A percentile compares a stretch with the other conserved stretches of the same genome.
phyloP scores from a whole-genome alignment of 1,139 yeast genomes.

The Yamadazyma membranifaciens region DNA sequence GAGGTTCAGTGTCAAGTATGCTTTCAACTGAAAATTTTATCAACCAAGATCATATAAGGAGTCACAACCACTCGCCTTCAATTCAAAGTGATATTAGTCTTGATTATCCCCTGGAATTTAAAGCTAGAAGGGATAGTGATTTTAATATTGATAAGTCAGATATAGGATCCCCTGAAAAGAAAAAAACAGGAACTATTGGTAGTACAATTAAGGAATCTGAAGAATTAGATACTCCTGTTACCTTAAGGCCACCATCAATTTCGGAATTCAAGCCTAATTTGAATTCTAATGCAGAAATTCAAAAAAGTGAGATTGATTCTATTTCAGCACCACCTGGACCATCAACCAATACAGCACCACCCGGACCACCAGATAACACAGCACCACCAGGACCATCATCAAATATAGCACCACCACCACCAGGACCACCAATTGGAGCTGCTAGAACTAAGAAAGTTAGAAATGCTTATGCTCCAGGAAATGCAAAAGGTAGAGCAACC shows the following conservation, averaged over 20 bases:
- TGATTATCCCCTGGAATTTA: slow-evolving; percentile 31
- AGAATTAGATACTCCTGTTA: slow-evolving; percentile 4
- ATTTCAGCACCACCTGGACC: neutral
- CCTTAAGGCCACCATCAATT: slow-evolving; percentile 5
- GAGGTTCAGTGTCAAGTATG: slow-evolving; percentile 26
- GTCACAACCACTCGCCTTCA: slow-evolving; percentile 27
- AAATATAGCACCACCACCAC: slow-evolving; percentile 8
- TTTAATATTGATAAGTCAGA: slow-evolving; percentile 5
- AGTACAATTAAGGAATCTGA: slow-evolving; percentile 18
- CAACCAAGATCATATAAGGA: slow-evolving; percentile 16
- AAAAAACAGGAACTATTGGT: slow-evolving; percentile 1
- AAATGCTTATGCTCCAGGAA: slow-evolving; percentile 45
- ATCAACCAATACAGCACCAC: slow-evolving; percentile 2
- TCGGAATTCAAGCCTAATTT: slow-evolving; percentile 5
- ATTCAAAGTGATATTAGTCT: slow-evolving; percentile 33
- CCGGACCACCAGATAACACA: neutral
- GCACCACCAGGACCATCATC: slow-evolving; percentile 10
- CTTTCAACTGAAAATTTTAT: slow-evolving; percentile 23
- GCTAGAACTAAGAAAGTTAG: slow-evolving; percentile 14
- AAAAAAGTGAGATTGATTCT: neutral
- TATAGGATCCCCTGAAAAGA: slow-evolving; percentile 2
- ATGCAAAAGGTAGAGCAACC: slow-evolving; percentile 5
- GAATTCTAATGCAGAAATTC: neutral
- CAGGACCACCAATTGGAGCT: slow-evolving; percentile 13
- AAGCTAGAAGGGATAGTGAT: slow-evolving; percentile 18